Conservation (phyloP, 208 protist genomes). For the Acanthamoeba lenticulata region DNA sequence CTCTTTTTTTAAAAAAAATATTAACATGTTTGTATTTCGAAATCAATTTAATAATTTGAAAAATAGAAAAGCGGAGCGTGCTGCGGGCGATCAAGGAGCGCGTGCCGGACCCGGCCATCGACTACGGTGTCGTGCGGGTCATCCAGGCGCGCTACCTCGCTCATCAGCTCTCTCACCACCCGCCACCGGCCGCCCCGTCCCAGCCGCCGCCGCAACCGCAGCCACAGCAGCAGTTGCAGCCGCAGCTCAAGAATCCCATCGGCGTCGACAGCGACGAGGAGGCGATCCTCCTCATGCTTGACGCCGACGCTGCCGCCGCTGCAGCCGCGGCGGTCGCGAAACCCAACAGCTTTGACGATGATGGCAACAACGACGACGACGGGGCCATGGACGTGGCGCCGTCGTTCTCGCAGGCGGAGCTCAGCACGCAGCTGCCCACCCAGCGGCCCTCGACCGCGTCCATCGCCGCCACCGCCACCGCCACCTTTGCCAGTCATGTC, state of each 20-base stretch:
- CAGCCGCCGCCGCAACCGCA: too few relatives aligned
- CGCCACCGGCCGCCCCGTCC: too few relatives aligned
- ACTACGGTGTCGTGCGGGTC: neutral
- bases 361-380: neutral
- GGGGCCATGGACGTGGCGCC: neutral
- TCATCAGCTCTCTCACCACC: too few relatives aligned
- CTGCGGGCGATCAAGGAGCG: neutral
- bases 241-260: too few relatives aligned
- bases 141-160: neutral
- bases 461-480: neutral
- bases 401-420: neutral
- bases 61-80: neutral
- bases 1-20: neutral
- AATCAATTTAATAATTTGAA: too few relatives aligned
- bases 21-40: neutral
- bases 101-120: neutral
- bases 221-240: too few relatives aligned
- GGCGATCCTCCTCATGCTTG: too few relatives aligned
- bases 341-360: too few relatives aligned
- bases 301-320: too few relatives aligned
- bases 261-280: too few relatives aligned
- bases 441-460: neutral
- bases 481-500: neutral
- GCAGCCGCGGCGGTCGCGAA: too few relatives aligned
- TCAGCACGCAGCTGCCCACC: neutral